Base-by-base conservation (phyloP, 495 filamentous ascomycete species). In the Aspergillus ellipticus region DNA sequence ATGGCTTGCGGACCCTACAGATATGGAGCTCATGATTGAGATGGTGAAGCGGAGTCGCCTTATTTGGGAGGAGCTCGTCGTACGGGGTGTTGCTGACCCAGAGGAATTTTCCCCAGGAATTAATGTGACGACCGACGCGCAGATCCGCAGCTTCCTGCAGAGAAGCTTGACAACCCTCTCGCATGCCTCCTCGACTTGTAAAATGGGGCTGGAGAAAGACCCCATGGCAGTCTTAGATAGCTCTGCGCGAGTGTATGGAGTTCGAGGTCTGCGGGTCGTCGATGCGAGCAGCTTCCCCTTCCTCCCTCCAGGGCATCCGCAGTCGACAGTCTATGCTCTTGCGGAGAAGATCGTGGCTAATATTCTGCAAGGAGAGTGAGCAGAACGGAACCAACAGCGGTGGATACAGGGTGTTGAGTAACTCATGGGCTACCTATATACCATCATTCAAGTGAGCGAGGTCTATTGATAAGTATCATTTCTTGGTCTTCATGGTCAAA, bases 291-390 rank as follows among this genome's bases (percentile, higher is more conserved):
- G 71, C 28, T 79, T 83, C 60, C 73, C 81, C 2, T 68, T 82
- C 8, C 42, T 80, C 16, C 68, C 74, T 6, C 80, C 83, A 6
- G 81, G 81, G 0, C 80, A 84, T 66, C 82, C 80, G 6, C 62
- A 72, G 60, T 49, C 71, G 3, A 71, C 65, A 3, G 66, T 80
- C 37, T 82, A 77, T 66, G 71, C 69, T 52, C 59, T 84, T 9
- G 82, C 81, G 3, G 81, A 84, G 70, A 85, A 84, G 69, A 80
- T 83, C 65, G 76, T 75, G n/a, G 71, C 74, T 46, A 72, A 72
- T 46, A 80, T 84, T 24, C 31, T 66, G 48, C 51, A 33, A 16
- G 26, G 26, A 24, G 2, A 39, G 19, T 15, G 35, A 39, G 5
- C 4, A 39, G 13, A 15, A 15, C 24, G 4, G 24, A 13, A n/a